Conservation (phyloP, 2,329 filamentous ascomycete genomes). For the Cephalotrichum gorgonifer region DNA sequence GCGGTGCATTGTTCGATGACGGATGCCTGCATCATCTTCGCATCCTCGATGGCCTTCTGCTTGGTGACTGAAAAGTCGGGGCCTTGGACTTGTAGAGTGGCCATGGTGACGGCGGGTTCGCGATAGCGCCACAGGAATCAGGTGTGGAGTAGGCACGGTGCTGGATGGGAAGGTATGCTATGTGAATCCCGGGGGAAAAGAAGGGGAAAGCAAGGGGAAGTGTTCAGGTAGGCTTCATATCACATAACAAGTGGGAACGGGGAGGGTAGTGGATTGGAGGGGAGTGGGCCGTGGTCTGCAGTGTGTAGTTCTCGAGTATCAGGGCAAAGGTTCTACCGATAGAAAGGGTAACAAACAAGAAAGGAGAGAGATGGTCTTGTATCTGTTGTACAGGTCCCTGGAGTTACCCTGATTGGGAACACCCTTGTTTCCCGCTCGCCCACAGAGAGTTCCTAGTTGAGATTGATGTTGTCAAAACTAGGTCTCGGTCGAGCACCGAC, state of each 20-base stretch:
- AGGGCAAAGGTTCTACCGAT: not conserved
- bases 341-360: not conserved
- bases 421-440: too few relatives aligned
- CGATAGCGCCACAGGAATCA: not conserved
- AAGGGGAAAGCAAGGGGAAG: not conserved
- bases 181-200: not conserved
- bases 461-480: not conserved
- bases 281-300: not conserved
- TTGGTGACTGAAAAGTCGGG: conserved; percentile 36
- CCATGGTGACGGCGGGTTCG: conserved; percentile 17
- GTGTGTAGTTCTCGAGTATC: not conserved
- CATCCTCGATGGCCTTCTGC: conserved; percentile 56
- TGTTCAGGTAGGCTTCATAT: not conserved
- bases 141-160: not conserved
- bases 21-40: conserved; percentile 55
- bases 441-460: not conserved
- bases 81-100: conserved; percentile 30
- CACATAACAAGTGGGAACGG: not conserved
- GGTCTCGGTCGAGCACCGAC: not conserved
- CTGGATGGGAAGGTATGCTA: not conserved
- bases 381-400: not conserved
- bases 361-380: not conserved
- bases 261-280: not conserved
- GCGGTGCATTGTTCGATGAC: conserved; percentile 53
- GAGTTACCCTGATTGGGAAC: too few relatives aligned